Base-by-base conservation (phyloP, 805 yeast species). In the Kluyveromyces siamensis region DNA sequence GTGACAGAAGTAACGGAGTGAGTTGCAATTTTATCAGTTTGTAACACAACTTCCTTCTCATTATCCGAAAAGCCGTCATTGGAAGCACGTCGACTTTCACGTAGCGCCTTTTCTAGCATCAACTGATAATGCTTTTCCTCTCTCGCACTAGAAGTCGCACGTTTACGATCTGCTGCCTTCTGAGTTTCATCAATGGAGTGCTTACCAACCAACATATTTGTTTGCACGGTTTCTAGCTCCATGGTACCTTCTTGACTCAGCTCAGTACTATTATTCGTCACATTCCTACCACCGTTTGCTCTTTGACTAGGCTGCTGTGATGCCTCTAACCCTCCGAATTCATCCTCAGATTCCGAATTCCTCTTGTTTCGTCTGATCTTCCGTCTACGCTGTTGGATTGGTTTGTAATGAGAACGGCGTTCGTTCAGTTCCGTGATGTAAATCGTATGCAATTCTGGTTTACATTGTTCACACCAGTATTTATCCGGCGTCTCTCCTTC, bases 381-480 rank as follows among this genome's bases (percentile, higher is more conserved):
- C 45, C 63, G 55, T 49, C 56, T 62, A 51, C 63, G 61, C 27
- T 66, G 68, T 51, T 64, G 72, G 16, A 68, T 72, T 6, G 77
- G 85, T 56, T 59, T 61, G 51, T 64, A 64, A 10, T 55, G 41
- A 8, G 67, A 63, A 39, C 64, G 50, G 8, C 50, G 51, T 27
- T 55, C 59, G 1, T 62, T 65, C 25, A 53, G 42, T 27, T 59
- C 65, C 2, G 60, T 55, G 11, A 53, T 46, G 45, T 64, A 63
- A 8, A 65, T 43, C 25, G 55, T 53, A 63, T 91, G 99, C 43
- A 86, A 68, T 30, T 86, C 90, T 0, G 97, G 97, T 53, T 82
- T 79, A 70, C 99, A 91, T 55, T 70, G 67, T 64, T 91, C 99
- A 72, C 99, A 91, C 87, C 90, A 88, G 67, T 93, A 91, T 65